Conservation (phyloP, 331 rosid genomes). For the Acacia concinna region DNA sequence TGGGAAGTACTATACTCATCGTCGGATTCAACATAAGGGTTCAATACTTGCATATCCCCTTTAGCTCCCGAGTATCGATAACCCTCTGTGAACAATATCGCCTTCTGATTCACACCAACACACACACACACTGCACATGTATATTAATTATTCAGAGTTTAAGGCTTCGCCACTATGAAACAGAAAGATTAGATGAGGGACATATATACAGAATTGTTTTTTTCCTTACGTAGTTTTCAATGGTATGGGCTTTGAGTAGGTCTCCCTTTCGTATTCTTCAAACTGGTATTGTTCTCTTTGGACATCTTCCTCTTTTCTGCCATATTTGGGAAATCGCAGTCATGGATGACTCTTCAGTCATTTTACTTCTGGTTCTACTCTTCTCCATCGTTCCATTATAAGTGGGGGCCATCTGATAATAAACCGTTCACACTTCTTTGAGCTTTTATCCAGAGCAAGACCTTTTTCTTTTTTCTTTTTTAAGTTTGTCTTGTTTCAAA, state of each 20-base stretch:
- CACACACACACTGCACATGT: too few relatives aligned
- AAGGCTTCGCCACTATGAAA: not conserved
- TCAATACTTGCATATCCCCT: constrained; percentile 50
- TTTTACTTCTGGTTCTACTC: not conserved
- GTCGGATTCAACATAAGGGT: constrained; percentile 52
- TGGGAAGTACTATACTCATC: constrained; percentile 59
- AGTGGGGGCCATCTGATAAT: constrained; percentile 52
- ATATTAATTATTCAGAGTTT: not conserved
- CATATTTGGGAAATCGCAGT: constrained; percentile 44
- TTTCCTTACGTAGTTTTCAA: constrained; percentile 55
- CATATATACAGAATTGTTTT: constrained; percentile 54
- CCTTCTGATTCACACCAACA: constrained; percentile 45
- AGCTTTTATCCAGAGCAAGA: not conserved
- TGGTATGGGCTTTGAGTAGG: constrained; percentile 37
- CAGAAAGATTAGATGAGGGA: not conserved
- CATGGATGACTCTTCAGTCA: constrained; percentile 20
- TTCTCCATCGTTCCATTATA: constrained; percentile 35
- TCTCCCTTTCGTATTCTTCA: constrained; percentile 45
- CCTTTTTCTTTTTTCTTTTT: not conserved
- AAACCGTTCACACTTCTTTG: not conserved
- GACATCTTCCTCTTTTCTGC: constrained; percentile 60
- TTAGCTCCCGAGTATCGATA: constrained; percentile 51
- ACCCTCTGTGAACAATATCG: constrained; percentile 44
- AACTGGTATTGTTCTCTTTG: constrained; percentile 54
- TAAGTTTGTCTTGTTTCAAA: too few relatives aligned